Percentiles rank a stretch among this genome's conserved stretches.
Evolutionary conservation across 164 flowering plant species (phyloP).

Genomic region (Annona squamosa): DNA sequence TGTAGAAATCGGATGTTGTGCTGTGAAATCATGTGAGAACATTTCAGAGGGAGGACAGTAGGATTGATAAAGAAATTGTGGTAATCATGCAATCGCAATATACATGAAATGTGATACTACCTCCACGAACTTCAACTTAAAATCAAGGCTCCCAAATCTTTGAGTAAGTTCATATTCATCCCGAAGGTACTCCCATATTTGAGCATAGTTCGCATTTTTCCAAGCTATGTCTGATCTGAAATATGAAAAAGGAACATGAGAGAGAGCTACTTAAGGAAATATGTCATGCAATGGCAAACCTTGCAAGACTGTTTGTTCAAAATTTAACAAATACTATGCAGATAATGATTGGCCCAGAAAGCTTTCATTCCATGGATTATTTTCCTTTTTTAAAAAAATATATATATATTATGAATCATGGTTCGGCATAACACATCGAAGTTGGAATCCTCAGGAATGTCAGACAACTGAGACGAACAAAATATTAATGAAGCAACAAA

Average conservation of each 20-base stretch:
- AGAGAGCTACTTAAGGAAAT: too few relatives aligned
- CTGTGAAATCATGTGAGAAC: slow-evolving; percentile 38
- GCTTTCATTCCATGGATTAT: too few relatives aligned
- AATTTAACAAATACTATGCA: neutral
- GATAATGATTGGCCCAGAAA: too few relatives aligned
- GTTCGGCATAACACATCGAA: neutral
- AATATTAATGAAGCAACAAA: neutral
- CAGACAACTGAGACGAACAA: neutral
- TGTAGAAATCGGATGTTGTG: slow-evolving; percentile 87
- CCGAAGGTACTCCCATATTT: slow-evolving; percentile 90
- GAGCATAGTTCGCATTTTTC: slow-evolving; percentile 93
- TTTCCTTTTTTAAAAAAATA: too few relatives aligned
- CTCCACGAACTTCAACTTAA: slow-evolving; percentile 94
- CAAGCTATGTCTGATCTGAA: slow-evolving; percentile 95
- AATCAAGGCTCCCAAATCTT: slow-evolving; percentile 92
- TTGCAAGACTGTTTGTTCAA: neutral
- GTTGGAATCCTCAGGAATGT: neutral
- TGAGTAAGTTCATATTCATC: slow-evolving; percentile 92
- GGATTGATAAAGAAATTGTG: neutral
- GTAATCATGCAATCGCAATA: neutral
- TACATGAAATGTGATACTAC: slow-evolving; percentile 24
- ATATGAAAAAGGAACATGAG: neutral
- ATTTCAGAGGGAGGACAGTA: slow-evolving; percentile 4
- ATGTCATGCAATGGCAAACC: neutral
- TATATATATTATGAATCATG: neutral